These are phyloP conservation scores for Nitzschia palea DNA, from an alignment of 108 stramenopile species.

Conservation along the genomic window DNA sequence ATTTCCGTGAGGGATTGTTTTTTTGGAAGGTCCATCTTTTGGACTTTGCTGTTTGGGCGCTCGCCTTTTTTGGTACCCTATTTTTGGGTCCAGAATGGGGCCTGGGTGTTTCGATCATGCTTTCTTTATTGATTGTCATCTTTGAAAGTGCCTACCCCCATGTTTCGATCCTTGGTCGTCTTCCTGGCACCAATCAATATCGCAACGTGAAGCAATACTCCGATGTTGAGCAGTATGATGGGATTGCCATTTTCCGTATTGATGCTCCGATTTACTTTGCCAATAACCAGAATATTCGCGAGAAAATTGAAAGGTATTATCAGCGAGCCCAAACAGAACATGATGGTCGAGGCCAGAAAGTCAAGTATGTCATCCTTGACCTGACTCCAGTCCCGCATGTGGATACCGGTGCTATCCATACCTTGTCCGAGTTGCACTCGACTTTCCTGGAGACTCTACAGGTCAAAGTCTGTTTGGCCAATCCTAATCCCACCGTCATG, in stretches of 20 bases:
- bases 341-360: too few relatives aligned
- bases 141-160: constrained; percentile 65
- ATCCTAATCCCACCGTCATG: constrained; percentile 41
- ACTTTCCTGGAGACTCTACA: constrained; percentile 22
- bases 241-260: constrained; percentile 56
- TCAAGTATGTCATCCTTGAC: constrained; percentile 51
- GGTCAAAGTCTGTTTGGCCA: constrained; percentile 39
- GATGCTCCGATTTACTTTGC: constrained; percentile 75
- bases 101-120: constrained; percentile 53
- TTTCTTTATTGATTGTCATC: constrained; percentile 61
- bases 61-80: constrained; percentile 58
- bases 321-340: constrained; percentile 16
- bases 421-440: constrained; percentile 38
- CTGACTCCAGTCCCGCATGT: constrained; percentile 43
- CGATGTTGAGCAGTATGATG: constrained; percentile 51
- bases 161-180: constrained; percentile 57
- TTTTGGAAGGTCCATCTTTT: constrained; percentile 64
- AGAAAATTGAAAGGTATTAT: constrained; percentile 39
- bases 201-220: constrained; percentile 65
- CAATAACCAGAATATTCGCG: constrained; percentile 53
- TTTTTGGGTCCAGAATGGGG: constrained; percentile 74
- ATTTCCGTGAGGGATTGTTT: constrained; percentile 55
- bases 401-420: constrained; percentile 56
- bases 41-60: constrained; percentile 65
- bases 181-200: constrained; percentile 59